Evolutionary conservation across 73 alveolate species (phyloP), one percentile per base, ranked within the genome.

Genomic region (Paramecium sonneborni): DNA sequence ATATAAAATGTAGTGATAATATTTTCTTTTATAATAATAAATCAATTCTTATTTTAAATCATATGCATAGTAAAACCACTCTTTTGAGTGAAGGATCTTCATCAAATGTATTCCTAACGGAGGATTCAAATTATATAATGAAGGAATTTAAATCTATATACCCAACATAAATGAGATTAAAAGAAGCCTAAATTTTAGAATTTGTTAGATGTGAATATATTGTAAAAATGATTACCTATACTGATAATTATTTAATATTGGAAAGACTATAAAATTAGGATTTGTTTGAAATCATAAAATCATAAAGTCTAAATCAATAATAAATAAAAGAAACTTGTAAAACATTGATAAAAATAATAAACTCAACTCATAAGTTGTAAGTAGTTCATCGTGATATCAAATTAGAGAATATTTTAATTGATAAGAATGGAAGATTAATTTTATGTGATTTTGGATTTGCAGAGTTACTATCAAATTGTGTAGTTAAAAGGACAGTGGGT

Each of bases 391-490:
- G 87, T 11, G 87, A 74, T 28, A 34, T 74, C 18, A 74, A 74
- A n/a, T 74, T 74, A 37, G 87, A 74, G 30, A 74, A 74, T 23
- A 37, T 74, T n/a, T 32, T 74, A 1, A 37, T 74, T n/a, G 56
- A 34, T n/a, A 34, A 34, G 5, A 15, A 10, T 9, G 87, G 87
- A 12, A 74, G 35, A 39, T 20, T 39, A 37, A 35, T 74, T 38
- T 39, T 74, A 23, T 74, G 87, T 74, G 87, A 74, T 74, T 74
- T 74, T 74, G 87, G 87, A 28, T 74, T 18, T 8, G 56, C 87
- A 15, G 87, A 74, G 24, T 34, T 74, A 12, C 20, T 62, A 30
- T 11, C 48, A 23, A 32, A 28, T 30, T 62, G 84, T 10, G 0
- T 46, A 0, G 87, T 18, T 35, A 74, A 74, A 20, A 74, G 87